phyloP scores from a whole-genome alignment of 2,329 filamentous ascomycete genomes.

The Apiospora saccharicola region DNA sequence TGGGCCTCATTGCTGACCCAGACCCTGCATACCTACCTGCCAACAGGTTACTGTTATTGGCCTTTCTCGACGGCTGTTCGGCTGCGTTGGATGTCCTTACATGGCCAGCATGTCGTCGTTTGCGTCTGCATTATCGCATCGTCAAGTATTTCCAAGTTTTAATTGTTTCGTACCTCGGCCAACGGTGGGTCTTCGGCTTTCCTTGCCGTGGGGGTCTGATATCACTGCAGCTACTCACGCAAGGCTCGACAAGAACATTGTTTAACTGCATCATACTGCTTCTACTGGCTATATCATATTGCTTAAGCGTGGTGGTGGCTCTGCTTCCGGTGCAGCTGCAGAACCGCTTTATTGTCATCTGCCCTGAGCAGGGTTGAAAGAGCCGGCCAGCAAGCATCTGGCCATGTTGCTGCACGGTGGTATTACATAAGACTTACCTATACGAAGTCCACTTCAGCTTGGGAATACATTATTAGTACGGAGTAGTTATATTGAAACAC shows the following conservation, averaged over 20 bases:
- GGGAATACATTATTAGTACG: not conserved
- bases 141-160: conserved; percentile 3
- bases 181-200: not conserved
- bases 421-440: conserved; percentile 14
- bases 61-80: not conserved
- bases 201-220: not conserved
- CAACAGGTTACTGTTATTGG: not conserved
- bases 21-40: not conserved
- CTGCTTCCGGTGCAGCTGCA: not conserved
- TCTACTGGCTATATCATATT: not conserved
- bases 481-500: not conserved
- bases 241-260: not conserved
- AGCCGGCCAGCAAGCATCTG: not conserved
- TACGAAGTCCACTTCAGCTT: not conserved
- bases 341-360: not conserved
- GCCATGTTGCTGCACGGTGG: not conserved
- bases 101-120: not conserved
- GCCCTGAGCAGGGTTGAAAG: not conserved
- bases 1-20: not conserved
- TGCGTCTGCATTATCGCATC: not conserved
- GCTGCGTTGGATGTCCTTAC: not conserved
- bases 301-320: not conserved
- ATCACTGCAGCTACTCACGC: not conserved
- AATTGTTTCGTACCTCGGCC: not conserved
- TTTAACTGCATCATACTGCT: not conserved